Evolutionary conservation across 768 basidiomycete genomes (phyloP).

Genomic region (Dioszegia hungarica): DNA sequence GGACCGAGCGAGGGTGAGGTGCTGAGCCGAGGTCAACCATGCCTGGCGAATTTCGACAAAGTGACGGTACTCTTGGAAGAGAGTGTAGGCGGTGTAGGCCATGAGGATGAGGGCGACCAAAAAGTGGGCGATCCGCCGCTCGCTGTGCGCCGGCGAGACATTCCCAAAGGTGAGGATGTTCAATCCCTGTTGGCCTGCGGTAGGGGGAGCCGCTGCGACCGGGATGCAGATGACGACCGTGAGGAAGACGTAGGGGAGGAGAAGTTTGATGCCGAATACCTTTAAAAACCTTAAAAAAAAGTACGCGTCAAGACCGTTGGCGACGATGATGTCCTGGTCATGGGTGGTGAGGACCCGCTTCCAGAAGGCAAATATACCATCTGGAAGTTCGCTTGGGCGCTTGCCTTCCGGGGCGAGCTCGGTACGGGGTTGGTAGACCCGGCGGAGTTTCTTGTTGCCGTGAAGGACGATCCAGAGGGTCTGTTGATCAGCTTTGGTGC

Average conservation of each 20-base stretch:
- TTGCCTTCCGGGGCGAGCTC: slow-evolving; percentile 40
- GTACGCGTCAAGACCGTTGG: slow-evolving; percentile 49
- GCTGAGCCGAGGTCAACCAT: slow-evolving; percentile 45
- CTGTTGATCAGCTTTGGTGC: background rate
- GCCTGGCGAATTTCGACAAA: slow-evolving; percentile 45
- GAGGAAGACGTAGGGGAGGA: slow-evolving; percentile 47
- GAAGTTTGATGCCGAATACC: slow-evolving; percentile 47
- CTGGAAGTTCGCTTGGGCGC: slow-evolving; percentile 32
- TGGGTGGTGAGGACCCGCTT: slow-evolving; percentile 31
- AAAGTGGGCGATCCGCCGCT: slow-evolving; percentile 46
- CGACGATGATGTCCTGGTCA: slow-evolving; percentile 36
- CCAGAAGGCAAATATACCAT: slow-evolving; percentile 35
- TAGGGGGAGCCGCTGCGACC: slow-evolving; percentile 38
- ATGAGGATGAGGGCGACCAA: slow-evolving; percentile 45
- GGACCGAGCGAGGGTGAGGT: slow-evolving; percentile 42
- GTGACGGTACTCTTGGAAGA: slow-evolving; percentile 47
- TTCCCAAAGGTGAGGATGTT: slow-evolving; percentile 49
- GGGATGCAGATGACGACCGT: slow-evolving; percentile 46
- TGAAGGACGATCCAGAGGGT: slow-evolving; percentile 34
- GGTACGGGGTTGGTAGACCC: slow-evolving; percentile 40
- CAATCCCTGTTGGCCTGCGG: slow-evolving; percentile 35
- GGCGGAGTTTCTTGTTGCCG: slow-evolving; percentile 19
- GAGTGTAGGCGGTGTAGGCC: slow-evolving; percentile 44
- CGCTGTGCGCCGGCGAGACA: slow-evolving; percentile 28
- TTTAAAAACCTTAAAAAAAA: slow-evolving; percentile 47